A percentile compares a stretch with the other conserved stretches of the same genome.
Evolutionary conservation across 306 rosid species (phyloP).

Genomic region (Dicorynia guianensis): DNA sequence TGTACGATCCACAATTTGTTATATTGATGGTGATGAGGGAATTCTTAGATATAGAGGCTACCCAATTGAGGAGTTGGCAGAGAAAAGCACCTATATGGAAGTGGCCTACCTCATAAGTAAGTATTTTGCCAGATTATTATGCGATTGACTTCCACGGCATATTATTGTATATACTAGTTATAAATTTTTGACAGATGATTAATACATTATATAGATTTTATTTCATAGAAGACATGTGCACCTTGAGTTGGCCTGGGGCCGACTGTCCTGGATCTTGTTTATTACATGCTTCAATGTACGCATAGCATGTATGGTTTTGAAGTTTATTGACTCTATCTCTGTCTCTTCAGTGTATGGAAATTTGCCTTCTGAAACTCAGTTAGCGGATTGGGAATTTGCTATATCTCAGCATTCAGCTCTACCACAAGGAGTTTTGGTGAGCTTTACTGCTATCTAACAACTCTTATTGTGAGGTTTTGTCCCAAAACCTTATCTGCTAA

Average conservation of each 20-base stretch:
- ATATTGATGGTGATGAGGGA: conserved; percentile 94
- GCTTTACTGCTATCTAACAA: conserved; percentile 34
- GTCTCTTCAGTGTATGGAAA: conserved; percentile 78
- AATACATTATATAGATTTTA: conserved; percentile 10
- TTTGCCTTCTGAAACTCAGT: conserved; percentile 82
- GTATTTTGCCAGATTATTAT: conserved; percentile 21
- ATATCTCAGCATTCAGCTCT: conserved; percentile 92
- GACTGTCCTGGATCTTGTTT: conserved; percentile 22
- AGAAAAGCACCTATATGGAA: conserved; percentile 79
- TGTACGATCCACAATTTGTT: conserved; percentile 83
- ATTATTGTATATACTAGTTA: background rate
- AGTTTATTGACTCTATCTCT: conserved; percentile 22
- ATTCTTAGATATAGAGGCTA: conserved; percentile 93
- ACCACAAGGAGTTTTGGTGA: conserved; percentile 90
- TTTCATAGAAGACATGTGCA: background rate
- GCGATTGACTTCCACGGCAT: background rate
- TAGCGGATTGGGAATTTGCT: conserved; percentile 81
- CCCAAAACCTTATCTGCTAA: conserved; percentile 5
- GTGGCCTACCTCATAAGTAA: conserved; percentile 86
- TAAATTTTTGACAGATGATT: background rate
- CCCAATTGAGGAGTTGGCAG: conserved; percentile 95
- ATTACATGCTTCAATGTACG: background rate
- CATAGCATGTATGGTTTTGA: background rate
- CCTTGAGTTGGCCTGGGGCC: background rate
- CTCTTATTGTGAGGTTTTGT: conserved; percentile 6